phyloP scores from a whole-genome alignment of 2,329 filamentous ascomycete genomes.

The Teratosphaeria pseudoeucalypti region DNA sequence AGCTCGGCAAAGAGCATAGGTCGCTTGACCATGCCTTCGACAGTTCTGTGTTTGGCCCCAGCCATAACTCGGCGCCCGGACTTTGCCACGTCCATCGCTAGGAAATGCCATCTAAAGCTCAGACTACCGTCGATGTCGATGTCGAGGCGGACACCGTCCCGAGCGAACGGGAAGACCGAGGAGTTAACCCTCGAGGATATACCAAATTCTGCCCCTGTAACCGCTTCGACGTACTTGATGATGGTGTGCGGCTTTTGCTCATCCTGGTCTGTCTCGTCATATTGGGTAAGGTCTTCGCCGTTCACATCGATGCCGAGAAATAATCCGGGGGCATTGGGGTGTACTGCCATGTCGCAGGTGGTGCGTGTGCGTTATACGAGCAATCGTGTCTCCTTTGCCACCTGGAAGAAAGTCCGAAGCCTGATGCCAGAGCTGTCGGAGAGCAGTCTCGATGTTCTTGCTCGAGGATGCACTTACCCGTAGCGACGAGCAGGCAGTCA shows the following conservation, averaged over 20 bases:
- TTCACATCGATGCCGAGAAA: not conserved
- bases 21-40: not conserved
- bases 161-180: not conserved
- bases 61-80: not conserved
- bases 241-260: not conserved
- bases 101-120: not conserved
- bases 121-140: not conserved
- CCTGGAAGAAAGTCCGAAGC: not conserved
- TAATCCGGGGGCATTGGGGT: not conserved
- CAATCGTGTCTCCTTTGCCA: not conserved
- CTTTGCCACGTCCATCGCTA: not conserved
- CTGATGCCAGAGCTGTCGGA: not conserved
- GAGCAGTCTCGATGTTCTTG: too few species aligned
- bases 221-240: conserved; percentile 3
- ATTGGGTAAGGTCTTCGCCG: not conserved
- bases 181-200: not conserved
- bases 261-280: not conserved
- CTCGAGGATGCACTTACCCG: too few species aligned
- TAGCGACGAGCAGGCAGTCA: too few species aligned
- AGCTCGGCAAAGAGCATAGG: not conserved
- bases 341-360: conserved; percentile 1
- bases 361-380: not conserved
- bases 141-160: not conserved
- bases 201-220: conserved; percentile 1
- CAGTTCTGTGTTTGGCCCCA: not conserved